Evolutionary conservation across 1,284 basidiomycete genomes (phyloP), one percentile per base, ranked within the genome.

Genomic region (Puccinia sorghi): DNA sequence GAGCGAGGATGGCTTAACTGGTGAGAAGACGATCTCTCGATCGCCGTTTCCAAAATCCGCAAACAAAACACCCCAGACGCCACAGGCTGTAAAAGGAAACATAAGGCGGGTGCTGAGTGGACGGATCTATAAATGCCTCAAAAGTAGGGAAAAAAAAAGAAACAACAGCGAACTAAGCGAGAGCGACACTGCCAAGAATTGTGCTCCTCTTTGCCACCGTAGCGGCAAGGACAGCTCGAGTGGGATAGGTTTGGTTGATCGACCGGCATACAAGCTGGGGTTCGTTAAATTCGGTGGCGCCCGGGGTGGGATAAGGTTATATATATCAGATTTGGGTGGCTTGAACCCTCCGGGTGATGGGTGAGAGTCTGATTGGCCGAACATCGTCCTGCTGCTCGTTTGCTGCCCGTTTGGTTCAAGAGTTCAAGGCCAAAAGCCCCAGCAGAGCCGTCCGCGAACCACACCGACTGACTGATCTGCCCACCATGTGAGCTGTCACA

Each of bases 201-300:
- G 74, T 46, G 74, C 74, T 25, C 74, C 74, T 46, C 74, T 54
- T 77, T 77, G 74, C 74, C 74, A 77, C 17, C 74, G 74, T 37
- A 69, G 17, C 43, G 74, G 74, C 25, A 57, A 32, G 25, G 63
- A 56, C 20, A 77, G 32, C 50, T 77, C 59, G 22, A 69, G 15
- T 7, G 74, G 74, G 20, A 77, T 77, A 9, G 74, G 74, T 69
- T 69, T 77, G 4, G 50, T 69, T 17, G 74, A 77, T 56, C 50
- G 46, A 52, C 74, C 74, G 46, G 52, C 74, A 48, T 77, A 77
- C 3, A 77, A 54, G 50, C 37, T 67, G 11, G 63, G 64, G 52
- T 77, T 77, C 25, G 74, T 69, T 56, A 77, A 12, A 69, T 77
- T 69, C 37, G 50, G 66, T 3, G 74, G 74, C 7, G 48, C 50